phyloP scores from a whole-genome alignment of 192 early-diverging fungal genomes.

The Rhizoclosmatium sp. region DNA sequence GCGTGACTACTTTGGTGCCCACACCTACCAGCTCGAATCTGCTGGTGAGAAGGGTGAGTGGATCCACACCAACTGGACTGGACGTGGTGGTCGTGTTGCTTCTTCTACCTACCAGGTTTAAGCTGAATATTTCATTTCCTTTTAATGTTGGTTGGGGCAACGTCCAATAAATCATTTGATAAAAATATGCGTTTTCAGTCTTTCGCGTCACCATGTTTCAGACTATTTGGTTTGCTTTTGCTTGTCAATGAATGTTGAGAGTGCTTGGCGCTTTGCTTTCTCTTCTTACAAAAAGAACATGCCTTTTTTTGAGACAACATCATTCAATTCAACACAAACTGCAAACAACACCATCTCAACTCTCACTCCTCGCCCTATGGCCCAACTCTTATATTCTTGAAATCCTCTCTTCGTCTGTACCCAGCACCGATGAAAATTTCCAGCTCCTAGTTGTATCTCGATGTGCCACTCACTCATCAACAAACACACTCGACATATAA shows the following conservation, averaged over 20 bases:
- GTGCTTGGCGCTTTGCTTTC: too few species aligned
- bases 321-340: too few species aligned
- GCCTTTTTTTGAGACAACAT: too few species aligned
- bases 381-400: too few species aligned
- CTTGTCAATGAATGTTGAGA: too few species aligned
- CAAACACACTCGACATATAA: neutral
- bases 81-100: constrained; percentile 83
- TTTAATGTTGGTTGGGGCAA: neutral
- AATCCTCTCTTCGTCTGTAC: too few species aligned
- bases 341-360: too few species aligned
- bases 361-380: too few species aligned
- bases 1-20: constrained; percentile 99
- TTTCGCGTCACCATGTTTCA: too few species aligned
- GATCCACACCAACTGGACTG: constrained; percentile 99
- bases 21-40: constrained; percentile 87
- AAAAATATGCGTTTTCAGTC: neutral
- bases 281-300: too few species aligned
- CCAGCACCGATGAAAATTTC: neutral
- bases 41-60: constrained; percentile 70
- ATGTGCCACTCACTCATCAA: neutral
- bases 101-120: constrained; percentile 76
- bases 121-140: neutral
- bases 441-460: neutral
- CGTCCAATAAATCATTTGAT: neutral
- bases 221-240: too few species aligned